Evolutionary conservation across 169 alveolate genomes (phyloP), one percentile per base, ranked within the genome.

Genomic region (Plasmodium adleri): DNA sequence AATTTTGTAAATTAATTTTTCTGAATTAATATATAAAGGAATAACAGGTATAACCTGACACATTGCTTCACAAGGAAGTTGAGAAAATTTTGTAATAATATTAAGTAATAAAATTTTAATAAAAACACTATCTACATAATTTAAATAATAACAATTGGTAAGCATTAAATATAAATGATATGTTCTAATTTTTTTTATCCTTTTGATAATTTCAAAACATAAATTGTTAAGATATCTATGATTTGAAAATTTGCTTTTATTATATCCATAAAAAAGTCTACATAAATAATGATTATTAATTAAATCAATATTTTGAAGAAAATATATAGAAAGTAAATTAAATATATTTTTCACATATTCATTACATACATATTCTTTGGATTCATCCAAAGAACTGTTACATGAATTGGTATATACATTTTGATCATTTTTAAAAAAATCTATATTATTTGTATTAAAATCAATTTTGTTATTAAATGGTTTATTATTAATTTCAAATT

Each of bases 201-300:
- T 80, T 80, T 80, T 80, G 59, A 80, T 80, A 54, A 80, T 80
- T 60, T 80, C 85, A 68, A 80, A 80, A 80, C 90, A 67, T 80
- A 80, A 63, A 63, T 80, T 80, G 17, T 80, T 66, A 28, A 80
- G 70, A 80, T 80, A 80, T 66, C 90, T 68, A 60, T 68, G 85
- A 80, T 68, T 80, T 28, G 32, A 58, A 68, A 80, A 80, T 80
- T 80, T 80, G 28, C 90, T 80, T 54, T 80, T 80, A 45, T 80
- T 80, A 52, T 80, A 80, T 68, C 90, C 90, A 60, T 80, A 80
- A 80, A 80, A 80, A 67, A 80, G 28, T 12, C 90, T 70, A 28
- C 90, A 80, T 71, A 80, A 80, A 68, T 80, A 80, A 80, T 80
- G 90, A 52, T 80, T 62, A 17, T 80, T 80, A 17, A 80, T 22